Evolutionary conservation across 257 asterid genomes (phyloP).

Genomic region (Verbascum thapsus): DNA sequence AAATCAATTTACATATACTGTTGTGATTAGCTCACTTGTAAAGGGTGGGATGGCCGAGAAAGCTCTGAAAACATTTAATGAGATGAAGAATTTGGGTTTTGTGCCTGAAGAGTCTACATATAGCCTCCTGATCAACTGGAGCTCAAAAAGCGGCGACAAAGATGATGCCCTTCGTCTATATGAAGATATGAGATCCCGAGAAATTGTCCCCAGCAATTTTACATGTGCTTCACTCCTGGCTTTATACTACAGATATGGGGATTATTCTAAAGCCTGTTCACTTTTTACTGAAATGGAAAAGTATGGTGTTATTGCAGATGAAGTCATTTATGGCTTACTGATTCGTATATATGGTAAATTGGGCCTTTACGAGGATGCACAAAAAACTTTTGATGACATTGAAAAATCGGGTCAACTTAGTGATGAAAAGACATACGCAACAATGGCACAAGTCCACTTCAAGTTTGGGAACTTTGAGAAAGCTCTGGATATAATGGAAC

Average conservation of each 20-base stretch:
- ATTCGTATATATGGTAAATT: slow-evolving; percentile 94
- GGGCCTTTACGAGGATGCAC: slow-evolving; percentile 92
- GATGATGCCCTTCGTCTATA: slow-evolving; percentile 65
- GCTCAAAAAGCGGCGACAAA: slow-evolving; percentile 53
- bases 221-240: slow-evolving; percentile 96
- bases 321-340: slow-evolving; percentile 84
- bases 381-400: slow-evolving; percentile 65
- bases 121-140: slow-evolving; percentile 73
- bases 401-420: slow-evolving; percentile 60
- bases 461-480: slow-evolving; percentile 59
- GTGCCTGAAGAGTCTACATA: slow-evolving; percentile 94
- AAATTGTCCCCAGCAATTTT: slow-evolving; percentile 77
- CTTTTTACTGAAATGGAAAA: slow-evolving; percentile 88
- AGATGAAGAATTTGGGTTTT: slow-evolving; percentile 74
- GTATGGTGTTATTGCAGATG: slow-evolving; percentile 68
- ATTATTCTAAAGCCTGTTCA: slow-evolving; percentile 80
- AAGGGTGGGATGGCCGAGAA: slow-evolving; percentile 65
- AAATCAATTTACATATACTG: slow-evolving; percentile 76
- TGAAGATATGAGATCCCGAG: slow-evolving; percentile 76
- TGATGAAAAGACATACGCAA: slow-evolving; percentile 69
- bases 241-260: slow-evolving; percentile 65
- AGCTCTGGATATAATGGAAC: slow-evolving; percentile 73
- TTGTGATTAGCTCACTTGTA: slow-evolving; percentile 74
- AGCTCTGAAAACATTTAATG: slow-evolving; percentile 59
- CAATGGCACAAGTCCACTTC: slow-evolving; percentile 98